Evolutionary conservation across 306 rosid species (phyloP), one percentile per base, ranked within the genome.

Genomic region (Begonia loranthoides): DNA sequence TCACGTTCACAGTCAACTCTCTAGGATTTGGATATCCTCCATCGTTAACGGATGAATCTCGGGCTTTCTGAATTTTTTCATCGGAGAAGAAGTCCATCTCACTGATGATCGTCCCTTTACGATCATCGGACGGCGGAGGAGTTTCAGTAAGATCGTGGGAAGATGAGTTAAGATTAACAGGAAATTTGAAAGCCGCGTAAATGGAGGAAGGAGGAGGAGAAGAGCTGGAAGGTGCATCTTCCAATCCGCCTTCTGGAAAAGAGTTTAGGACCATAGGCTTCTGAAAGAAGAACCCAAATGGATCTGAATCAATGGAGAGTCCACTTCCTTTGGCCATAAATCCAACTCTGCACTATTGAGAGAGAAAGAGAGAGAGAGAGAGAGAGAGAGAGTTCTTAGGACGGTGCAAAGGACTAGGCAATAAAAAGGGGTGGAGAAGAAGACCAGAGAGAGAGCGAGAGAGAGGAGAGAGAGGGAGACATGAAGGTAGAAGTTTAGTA

Each of bases 251-350:
- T 49, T 80, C 59, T 15, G 73, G 77, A 56, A 80, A 76, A 44
- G 96, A 82, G 72, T 83, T 76, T 47, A 78, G 87, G 49, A 75
- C 82, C 62, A 55, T 50, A 15, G 94, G 84, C 6, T 57, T 63
- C 70, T 70, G 74, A 46, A 57, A 68, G 40, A 71, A 75, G 70
- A 72, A 76, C 50, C 65, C 66, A 45, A 52, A 14, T 67, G 84
- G 94, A 84, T 82, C 87, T 73, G 82, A 73, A 89, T 77, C 87
- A 85, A 84, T 77, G 72, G 83, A 64, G 70, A 81, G 83, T 82
- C 84, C 87, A 77, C 76, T 65, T 57, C 60, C 74, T 67, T 76
- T 73, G 73, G 64, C 87, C 81, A 82, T 82, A 58, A 73, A 77
- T 69, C 36, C 36, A 28, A 28, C 36, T 48, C 50, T 50, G 61